These are phyloP conservation scores for Conoideocrella luteorostrata DNA, from an alignment of 2,329 filamentous ascomycete genomes.

Conservation along the genomic window DNA sequence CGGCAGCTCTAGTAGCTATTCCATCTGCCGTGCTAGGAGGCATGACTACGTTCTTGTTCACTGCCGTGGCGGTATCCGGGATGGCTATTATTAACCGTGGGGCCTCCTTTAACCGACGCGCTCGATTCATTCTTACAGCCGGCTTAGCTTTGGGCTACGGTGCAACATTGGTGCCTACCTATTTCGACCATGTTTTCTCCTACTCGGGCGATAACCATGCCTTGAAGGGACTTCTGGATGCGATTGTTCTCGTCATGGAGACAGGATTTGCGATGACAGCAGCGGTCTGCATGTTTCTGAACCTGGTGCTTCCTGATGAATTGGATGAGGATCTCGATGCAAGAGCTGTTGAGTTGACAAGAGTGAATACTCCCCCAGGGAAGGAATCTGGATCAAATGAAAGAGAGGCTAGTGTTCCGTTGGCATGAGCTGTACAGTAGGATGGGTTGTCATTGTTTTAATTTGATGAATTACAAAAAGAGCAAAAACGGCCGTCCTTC, in stretches of 20 bases:
- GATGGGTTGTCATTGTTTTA: too few species aligned
- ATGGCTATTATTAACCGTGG: conserved; percentile 66
- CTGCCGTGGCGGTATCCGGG: conserved; percentile 71
- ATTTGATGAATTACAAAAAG: too few species aligned
- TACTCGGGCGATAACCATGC: conserved; percentile 62
- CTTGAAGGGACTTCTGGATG: conserved; percentile 68
- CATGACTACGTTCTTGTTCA: conserved; percentile 45
- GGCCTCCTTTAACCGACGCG: conserved; percentile 69
- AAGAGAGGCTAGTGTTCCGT: neutral
- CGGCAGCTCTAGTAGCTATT: conserved; percentile 62
- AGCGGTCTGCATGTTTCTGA: conserved; percentile 65
- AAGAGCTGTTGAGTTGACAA: neutral
- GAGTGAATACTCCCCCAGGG: neutral
- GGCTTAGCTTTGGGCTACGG: conserved; percentile 67
- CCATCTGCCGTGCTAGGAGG: conserved; percentile 53
- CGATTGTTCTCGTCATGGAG: conserved; percentile 65
- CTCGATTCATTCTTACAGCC: conserved; percentile 74
- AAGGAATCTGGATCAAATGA: neutral
- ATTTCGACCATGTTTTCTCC: conserved; percentile 66
- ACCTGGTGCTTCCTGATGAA: conserved; percentile 67
- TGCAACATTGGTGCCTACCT: conserved; percentile 59
- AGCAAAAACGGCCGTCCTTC: too few species aligned
- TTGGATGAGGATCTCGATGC: conserved; percentile 46
- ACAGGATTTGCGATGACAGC: conserved; percentile 72
- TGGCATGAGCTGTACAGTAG: neutral